Percentiles rank a stretch among this genome's conserved stretches.
These are phyloP conservation scores for Lasiodiplodia theobromae DNA, from an alignment of 2,329 filamentous ascomycete genomes.

Conservation along the genomic window DNA sequence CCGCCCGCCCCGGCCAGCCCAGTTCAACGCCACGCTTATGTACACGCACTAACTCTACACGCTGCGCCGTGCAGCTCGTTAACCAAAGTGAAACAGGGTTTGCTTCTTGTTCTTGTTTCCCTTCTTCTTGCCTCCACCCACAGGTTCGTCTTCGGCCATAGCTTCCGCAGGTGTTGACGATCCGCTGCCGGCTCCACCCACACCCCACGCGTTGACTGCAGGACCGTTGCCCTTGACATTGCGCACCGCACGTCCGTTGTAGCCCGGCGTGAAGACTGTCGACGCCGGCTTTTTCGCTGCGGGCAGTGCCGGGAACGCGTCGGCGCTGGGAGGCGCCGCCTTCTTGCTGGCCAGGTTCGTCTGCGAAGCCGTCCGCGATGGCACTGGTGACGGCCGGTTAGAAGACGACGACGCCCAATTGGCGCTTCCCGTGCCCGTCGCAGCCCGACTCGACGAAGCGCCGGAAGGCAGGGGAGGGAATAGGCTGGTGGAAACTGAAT, in stretches of 20 bases:
- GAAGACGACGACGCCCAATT: conserved; percentile 38
- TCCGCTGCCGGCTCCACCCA: conserved; percentile 38
- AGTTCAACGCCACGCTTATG: conserved; percentile 25
- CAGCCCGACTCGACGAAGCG: conserved; percentile 23
- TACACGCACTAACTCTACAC: conserved; percentile 16
- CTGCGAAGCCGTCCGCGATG: conserved; percentile 43
- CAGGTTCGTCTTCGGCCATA: conserved; percentile 31
- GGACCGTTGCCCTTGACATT: conserved; percentile 48
- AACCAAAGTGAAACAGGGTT: conserved; percentile 59
- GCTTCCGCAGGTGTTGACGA: conserved; percentile 33
- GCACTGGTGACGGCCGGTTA: conserved; percentile 47
- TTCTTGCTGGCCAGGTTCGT: conserved; percentile 31
- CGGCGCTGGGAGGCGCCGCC: conserved; percentile 41
- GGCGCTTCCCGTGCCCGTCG: conserved; percentile 38
- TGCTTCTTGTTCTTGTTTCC: conserved; percentile 60
- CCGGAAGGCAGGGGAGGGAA: conserved; percentile 43
- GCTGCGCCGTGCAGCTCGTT: conserved; percentile 22
- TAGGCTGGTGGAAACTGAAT: conserved; percentile 42
- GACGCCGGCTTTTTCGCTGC: conserved; percentile 73
- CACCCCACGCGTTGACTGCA: conserved; percentile 50
- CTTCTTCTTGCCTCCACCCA: conserved; percentile 50
- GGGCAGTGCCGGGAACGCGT: conserved; percentile 84
- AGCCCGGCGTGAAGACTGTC: conserved; percentile 59
- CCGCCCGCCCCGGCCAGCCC: conserved; percentile 7
- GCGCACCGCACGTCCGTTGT: conserved; percentile 53